Conservation (phyloP, 257 asterid species). For the Vinca minor region DNA sequence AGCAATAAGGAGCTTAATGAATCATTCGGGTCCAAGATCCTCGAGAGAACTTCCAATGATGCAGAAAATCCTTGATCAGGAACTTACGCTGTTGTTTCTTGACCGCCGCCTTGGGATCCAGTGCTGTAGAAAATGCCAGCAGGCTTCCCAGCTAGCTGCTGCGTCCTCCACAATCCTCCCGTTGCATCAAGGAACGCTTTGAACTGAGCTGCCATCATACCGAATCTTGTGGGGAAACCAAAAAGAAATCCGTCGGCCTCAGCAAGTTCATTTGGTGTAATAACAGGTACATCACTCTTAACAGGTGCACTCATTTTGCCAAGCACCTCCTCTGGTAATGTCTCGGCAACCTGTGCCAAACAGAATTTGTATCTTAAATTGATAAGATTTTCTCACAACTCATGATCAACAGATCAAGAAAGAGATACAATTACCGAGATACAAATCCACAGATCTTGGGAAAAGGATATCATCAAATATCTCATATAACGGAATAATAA, state of each 20-base stretch:
- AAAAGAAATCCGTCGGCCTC: slow-evolving; percentile 73
- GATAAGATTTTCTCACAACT: not conserved
- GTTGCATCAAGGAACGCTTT: slow-evolving; percentile 81
- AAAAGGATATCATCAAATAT: not conserved
- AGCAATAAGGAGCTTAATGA: not conserved
- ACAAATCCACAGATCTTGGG: not conserved
- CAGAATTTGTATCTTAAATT: not conserved
- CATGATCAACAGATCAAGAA: not conserved
- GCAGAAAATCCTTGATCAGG: not conserved
- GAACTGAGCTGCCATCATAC: slow-evolving; percentile 86
- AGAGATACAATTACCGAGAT: not conserved
- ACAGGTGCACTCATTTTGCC: slow-evolving; percentile 78
- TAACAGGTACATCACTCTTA: slow-evolving; percentile 52
- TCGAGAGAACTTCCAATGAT: not conserved
- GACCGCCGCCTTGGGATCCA: slow-evolving; percentile 86
- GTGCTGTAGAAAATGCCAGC: slow-evolving; percentile 89
- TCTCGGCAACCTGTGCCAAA: slow-evolving; percentile 58
- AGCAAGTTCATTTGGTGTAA: slow-evolving; percentile 50
- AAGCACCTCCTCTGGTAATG: slow-evolving; percentile 57
- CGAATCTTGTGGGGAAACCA: slow-evolving; percentile 79
- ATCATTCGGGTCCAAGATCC: not conserved
- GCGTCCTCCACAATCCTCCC: slow-evolving; percentile 82
- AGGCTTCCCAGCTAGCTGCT: slow-evolving; percentile 76
- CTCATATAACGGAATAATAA: not conserved
- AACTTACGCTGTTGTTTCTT: slow-evolving; percentile 69